phyloP scores from a whole-genome alignment of 1,139 yeast species.

The Williopsis jadinii region DNA sequence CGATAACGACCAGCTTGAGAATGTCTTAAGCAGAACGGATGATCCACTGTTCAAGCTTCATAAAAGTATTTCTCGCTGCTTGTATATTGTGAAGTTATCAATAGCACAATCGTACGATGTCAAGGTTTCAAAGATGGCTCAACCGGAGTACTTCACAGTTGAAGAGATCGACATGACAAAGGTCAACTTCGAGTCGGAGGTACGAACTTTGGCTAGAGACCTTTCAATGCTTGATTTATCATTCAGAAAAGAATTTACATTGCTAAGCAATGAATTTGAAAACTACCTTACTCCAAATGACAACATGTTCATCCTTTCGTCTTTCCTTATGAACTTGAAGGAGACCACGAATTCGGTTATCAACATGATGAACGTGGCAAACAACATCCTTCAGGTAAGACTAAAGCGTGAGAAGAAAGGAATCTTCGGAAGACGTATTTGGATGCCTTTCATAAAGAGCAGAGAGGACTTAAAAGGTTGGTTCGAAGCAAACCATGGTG shows the following conservation, averaged over 20 bases:
- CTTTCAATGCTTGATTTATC: conserved; percentile 28
- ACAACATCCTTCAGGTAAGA: conserved; percentile 27
- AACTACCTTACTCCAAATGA: conserved; percentile 34
- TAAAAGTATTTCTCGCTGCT: conserved; percentile 26
- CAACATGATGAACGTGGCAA: conserved; percentile 27
- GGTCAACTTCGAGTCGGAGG: conserved; percentile 23
- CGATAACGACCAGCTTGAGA: conserved; percentile 26
- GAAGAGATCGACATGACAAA: conserved; percentile 16
- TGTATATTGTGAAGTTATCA: conserved; percentile 27
- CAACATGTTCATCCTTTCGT: conserved; percentile 40
- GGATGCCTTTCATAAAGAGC: conserved; percentile 34
- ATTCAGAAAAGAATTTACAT: conserved; percentile 26
- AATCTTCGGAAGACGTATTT: conserved; percentile 31
- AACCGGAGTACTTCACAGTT: conserved; percentile 13
- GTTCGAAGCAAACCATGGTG: conserved; percentile 24
- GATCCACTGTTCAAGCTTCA: conserved; percentile 29
- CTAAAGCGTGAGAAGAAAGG: conserved; percentile 28
- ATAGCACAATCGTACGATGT: conserved; percentile 37
- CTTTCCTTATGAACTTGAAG: conserved; percentile 39
- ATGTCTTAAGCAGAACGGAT: conserved; percentile 27
- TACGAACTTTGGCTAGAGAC: conserved; percentile 24
- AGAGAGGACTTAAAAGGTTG: conserved; percentile 29
- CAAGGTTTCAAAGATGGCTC: conserved; percentile 11
- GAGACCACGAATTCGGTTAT: conserved; percentile 31
- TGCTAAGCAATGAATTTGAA: conserved; percentile 17